Evolutionary conservation across 192 early-diverging fungal genomes (phyloP).

Genomic region (Backusella sp.): DNA sequence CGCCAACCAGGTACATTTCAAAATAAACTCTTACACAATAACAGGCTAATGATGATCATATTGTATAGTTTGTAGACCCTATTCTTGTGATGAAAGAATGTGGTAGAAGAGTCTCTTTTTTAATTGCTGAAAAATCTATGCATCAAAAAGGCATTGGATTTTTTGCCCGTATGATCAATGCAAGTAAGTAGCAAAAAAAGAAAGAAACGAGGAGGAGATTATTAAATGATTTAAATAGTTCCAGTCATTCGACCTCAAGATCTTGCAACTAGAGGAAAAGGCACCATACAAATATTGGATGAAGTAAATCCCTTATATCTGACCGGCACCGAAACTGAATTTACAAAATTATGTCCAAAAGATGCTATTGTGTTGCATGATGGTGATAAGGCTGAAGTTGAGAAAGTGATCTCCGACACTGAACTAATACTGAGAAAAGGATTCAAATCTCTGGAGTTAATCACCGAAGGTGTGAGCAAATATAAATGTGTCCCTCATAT

Average conservation of each 20-base stretch:
- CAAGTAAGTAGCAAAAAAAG: conserved; percentile 59
- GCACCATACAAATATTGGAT: conserved; percentile 65
- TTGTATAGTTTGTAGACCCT: conserved; percentile 89
- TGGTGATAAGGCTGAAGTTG: conserved; percentile 64
- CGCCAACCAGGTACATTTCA: conserved; percentile 62
- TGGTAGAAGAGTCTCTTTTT: conserved; percentile 71
- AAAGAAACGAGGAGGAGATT: not conserved
- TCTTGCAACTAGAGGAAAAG: conserved; percentile 66
- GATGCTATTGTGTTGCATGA: conserved; percentile 60
- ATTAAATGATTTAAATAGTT: conserved; percentile 51
- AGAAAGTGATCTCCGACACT: conserved; percentile 77
- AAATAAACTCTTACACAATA: not conserved
- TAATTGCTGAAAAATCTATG: conserved; percentile 90
- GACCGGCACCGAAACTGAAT: conserved; percentile 64
- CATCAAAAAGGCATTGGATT: conserved; percentile 79
- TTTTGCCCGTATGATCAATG: conserved; percentile 74
- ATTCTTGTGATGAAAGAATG: conserved; percentile 82
- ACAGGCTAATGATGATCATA: not conserved
- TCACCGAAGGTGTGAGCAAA: conserved; percentile 51
- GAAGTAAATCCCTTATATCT: conserved; percentile 64
- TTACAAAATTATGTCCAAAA: conserved; percentile 61
- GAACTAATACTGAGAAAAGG: conserved; percentile 72
- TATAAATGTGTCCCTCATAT: conserved; percentile 79
- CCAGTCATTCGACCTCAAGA: conserved; percentile 94
- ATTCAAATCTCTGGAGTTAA: conserved; percentile 59